These are phyloP conservation scores for Candida succiphila DNA, from an alignment of 805 yeast species.

Conservation along the genomic window DNA sequence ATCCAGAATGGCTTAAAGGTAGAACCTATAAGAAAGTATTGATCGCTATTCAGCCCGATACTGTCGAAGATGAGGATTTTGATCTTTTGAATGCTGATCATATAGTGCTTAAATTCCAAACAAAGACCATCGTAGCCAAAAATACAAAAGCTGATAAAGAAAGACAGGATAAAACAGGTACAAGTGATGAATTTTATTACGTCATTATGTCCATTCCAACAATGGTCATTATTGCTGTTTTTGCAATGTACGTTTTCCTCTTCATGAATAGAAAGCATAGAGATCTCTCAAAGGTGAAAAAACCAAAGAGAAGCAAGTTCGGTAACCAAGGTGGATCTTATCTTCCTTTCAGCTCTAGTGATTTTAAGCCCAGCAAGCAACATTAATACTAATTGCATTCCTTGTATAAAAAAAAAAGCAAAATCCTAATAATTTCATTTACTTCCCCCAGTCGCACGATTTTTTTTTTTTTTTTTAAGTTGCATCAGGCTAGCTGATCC, in stretches of 20 bases:
- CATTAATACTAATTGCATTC: background rate
- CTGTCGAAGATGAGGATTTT: slow-evolving; percentile 56
- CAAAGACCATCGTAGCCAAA: slow-evolving; percentile 46
- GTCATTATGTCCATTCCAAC: slow-evolving; percentile 63
- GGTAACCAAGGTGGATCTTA: slow-evolving; percentile 22
- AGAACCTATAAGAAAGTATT: slow-evolving; percentile 44
- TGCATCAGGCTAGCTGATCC: no score
- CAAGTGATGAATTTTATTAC: slow-evolving; percentile 37
- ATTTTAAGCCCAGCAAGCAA: slow-evolving; percentile 14
- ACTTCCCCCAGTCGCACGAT: no score
- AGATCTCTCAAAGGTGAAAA: slow-evolving; percentile 36
- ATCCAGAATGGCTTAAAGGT: slow-evolving; percentile 56
- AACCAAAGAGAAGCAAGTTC: slow-evolving; percentile 23
- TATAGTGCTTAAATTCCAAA: slow-evolving; percentile 34
- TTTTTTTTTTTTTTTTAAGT: no score
- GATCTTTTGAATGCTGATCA: slow-evolving; percentile 30
- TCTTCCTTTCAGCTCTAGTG: slow-evolving; percentile 17
- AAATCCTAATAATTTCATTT: no score
- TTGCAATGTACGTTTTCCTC: slow-evolving; percentile 58
- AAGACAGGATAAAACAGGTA: slow-evolving; percentile 28
- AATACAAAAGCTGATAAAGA: slow-evolving; percentile 24
- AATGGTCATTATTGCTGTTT: slow-evolving; percentile 46
- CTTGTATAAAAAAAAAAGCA: no score
- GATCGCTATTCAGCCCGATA: slow-evolving; percentile 67
- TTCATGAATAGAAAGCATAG: slow-evolving; percentile 44